Conservation (phyloP, 768 basidiomycete genomes). For the Cystofilobasidium bisporidii region DNA sequence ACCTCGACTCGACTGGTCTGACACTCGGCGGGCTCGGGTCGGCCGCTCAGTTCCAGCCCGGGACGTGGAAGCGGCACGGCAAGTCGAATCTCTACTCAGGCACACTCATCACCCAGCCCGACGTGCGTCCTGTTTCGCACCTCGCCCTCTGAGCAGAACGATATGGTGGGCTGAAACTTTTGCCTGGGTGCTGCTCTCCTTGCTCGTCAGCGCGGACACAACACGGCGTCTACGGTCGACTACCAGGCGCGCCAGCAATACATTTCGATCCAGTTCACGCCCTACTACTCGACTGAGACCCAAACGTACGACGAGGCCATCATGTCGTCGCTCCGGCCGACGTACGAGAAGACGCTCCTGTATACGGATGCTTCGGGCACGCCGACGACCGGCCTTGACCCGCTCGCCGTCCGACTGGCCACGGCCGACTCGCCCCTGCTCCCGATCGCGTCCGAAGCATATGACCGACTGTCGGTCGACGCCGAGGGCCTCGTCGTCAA, state of each 20-base stretch:
- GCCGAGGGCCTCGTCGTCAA: slow-evolving; percentile 54
- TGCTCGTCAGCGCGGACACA: slow-evolving; percentile 22
- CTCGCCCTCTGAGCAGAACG: too few species aligned
- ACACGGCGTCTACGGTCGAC: slow-evolving; percentile 45
- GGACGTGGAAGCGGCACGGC: slow-evolving; percentile 18
- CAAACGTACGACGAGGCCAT: slow-evolving; percentile 49
- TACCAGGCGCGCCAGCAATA: slow-evolving; percentile 58
- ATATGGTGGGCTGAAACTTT: too few species aligned
- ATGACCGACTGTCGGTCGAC: slow-evolving; percentile 50
- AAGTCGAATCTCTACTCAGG: slow-evolving; percentile 36
- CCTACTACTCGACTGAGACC: slow-evolving; percentile 45
- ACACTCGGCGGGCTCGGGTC: slow-evolving; percentile 29
- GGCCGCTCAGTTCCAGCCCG: slow-evolving; percentile 10
- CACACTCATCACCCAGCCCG: slow-evolving; percentile 38
- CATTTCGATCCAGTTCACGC: slow-evolving; percentile 52
- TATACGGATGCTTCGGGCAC: slow-evolving; percentile 43
- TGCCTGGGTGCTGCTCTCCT: too few species aligned
- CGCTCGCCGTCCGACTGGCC: slow-evolving; percentile 45
- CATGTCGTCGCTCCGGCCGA: slow-evolving; percentile 46
- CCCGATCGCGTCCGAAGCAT: slow-evolving; percentile 43
- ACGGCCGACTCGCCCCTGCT: slow-evolving; percentile 42
- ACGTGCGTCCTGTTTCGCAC: background rate
- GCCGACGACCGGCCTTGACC: slow-evolving; percentile 53
- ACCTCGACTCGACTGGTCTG: slow-evolving; percentile 31
- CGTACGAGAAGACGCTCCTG: slow-evolving; percentile 48